Base-by-base conservation (phyloP, 345 rosid species). In the Camelina neglecta region DNA sequence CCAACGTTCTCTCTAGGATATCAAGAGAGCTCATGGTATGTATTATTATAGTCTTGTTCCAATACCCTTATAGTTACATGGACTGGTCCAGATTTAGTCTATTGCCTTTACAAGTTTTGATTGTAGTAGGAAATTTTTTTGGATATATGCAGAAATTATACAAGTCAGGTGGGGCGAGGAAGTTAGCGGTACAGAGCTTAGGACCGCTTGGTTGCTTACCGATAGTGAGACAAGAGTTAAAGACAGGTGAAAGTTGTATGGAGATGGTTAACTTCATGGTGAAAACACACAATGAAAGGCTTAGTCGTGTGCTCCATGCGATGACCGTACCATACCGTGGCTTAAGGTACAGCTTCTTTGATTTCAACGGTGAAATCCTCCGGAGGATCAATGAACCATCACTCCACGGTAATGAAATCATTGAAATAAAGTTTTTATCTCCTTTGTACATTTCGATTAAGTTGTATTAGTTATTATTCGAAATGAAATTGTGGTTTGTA, bases 121-220 rank as follows among this genome's bases (percentile, higher is more conserved):
- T 35, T 7, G 3, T 67, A 35, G 58, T 66, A n/a, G 31, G 29
- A 35, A 45, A 2, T 35, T 9, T 12, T 6, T 21, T 16, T 16
- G 29, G 45, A 57, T 42, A 1, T 20, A 38, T 75, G 73, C 48
- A 80, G 83, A 39, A 15, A 24, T 49, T 80, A 31, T 75, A 80
- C 74, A 1, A 4, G 60, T 29, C 39, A 12, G 76, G 82, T 64
- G 82, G 82, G 36, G 82, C 82, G 39, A 80, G 83, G 64, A 80
- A 75, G 58, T 41, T 80, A 16, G 79, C 74, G 11, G 79, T 80
- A 16, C 80, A 75, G 58, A 75, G 60, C 24, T 71, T 80, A 39
- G 78, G 72, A 62, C 81, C 78, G 10, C 67, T 73, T 5, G 81
- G 79, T 41, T 76, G 81, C 38, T 77, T 76, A 64, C 83, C 81